Evolutionary conservation across 495 filamentous ascomycete genomes (phyloP), one percentile per base, ranked within the genome.

Genomic region (Hypoxylon lienhwacheense): DNA sequence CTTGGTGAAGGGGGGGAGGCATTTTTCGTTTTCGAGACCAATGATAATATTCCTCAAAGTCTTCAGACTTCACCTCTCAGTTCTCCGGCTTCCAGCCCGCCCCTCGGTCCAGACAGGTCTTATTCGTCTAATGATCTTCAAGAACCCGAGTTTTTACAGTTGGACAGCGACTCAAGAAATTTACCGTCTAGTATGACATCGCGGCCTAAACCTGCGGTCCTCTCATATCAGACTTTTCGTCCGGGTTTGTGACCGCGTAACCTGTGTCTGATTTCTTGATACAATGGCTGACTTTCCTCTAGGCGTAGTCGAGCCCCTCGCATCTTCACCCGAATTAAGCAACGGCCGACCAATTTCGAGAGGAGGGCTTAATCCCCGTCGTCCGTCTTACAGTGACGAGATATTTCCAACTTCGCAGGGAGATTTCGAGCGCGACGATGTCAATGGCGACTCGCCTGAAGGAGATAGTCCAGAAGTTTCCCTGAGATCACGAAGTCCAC

Each of bases 1-100:
- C 80, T 99, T 10, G 93, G 93, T 16, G 93, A 99, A 67, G 95
- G 88, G 5, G 93, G 93, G 25, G 95, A 99, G 72, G 93, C 93
- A 4, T 97, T 99, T 69, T 99, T 99, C 66, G 88, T 99, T 28
- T 97, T 99, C 65, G 91, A 96, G 71, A 97, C 93, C 3, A 86
- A 82, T 14, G 87, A 90, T 57, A 84, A 81, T 46, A 91, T 99
- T 43, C 93, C 93, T 15, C 86, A 84, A 60, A 89, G 86, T 37
- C 69, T 97, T 64, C 95, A 97, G 71, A 99, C 93, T 5, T 97
- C 91, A 8, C 95, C 93, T 19, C 73, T 96, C 33, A 87, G 95
- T 28, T 96, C 90, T 29, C 93, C 93, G 7, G 86, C 84, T 19
- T 78, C 83, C 7, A 96, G 90, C 58, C 93, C 93, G 7, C 79